Percentiles rank a stretch among this genome's conserved stretches.
phyloP scores from a whole-genome alignment of 768 basidiomycete genomes.

The Pulveroboletus sp. region DNA sequence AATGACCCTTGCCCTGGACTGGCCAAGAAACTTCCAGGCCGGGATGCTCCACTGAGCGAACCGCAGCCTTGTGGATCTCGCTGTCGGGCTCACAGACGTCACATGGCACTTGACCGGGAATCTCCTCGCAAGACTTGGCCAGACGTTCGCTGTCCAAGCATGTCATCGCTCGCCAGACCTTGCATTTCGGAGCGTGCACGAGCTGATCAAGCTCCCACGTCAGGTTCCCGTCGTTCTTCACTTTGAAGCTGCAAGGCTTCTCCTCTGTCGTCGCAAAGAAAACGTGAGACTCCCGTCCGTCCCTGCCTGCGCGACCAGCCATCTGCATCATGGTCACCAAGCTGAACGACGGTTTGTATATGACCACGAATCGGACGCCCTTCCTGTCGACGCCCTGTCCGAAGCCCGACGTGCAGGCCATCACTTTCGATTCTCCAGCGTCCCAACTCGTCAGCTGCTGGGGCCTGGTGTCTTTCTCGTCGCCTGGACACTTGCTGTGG shows the following conservation, averaged over 20 bases:
- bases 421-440: not conserved
- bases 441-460: conserved; percentile 5
- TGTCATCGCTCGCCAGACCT: not conserved
- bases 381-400: conserved; percentile 5
- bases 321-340: not conserved
- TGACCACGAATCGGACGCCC: not conserved
- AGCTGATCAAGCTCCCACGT: not conserved
- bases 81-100: conserved; percentile 2
- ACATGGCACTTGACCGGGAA: not conserved
- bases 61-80: conserved; percentile 1
- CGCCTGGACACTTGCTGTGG: not conserved
- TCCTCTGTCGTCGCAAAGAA: not conserved
- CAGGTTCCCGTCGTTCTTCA: not conserved
- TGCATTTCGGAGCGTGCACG: not conserved
- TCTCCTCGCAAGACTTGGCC: not conserved
- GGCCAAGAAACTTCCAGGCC: too few species aligned
- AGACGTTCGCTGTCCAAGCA: not conserved
- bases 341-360: not conserved
- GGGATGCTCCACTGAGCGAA: not conserved
- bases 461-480: not conserved
- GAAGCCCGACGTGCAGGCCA: conserved; percentile 8
- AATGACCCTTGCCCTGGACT: too few species aligned
- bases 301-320: conserved; percentile 6
- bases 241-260: not conserved
- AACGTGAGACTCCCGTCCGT: conserved; percentile 1